A percentile compares a stretch with the other conserved stretches of the same genome.
phyloP scores from a whole-genome alignment of 768 basidiomycete species.

The Lyophyllum atratum region DNA sequence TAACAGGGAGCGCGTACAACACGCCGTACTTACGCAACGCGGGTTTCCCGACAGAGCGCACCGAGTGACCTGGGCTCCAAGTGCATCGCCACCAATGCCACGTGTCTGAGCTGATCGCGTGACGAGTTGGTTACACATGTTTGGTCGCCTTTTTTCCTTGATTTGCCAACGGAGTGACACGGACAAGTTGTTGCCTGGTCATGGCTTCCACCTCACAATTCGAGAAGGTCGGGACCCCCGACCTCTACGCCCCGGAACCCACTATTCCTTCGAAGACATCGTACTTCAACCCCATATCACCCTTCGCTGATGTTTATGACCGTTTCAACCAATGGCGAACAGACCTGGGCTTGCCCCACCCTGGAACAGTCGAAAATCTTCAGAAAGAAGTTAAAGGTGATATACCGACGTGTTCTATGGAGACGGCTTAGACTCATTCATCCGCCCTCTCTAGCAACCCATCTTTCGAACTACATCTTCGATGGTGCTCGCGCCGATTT shows the following conservation, averaged over 20 bases:
- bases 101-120: conserved; percentile 1
- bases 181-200: conserved; percentile 21
- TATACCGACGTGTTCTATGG: conserved; percentile 23
- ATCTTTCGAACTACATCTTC: conserved; percentile 92
- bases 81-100: not conserved
- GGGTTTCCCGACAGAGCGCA: too few relatives aligned
- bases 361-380: conserved; percentile 92
- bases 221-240: conserved; percentile 44
- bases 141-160: conserved; percentile 39
- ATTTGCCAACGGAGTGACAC: conserved; percentile 30
- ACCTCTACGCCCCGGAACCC: conserved; percentile 35
- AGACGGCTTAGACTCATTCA: conserved; percentile 4
- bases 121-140: conserved; percentile 30
- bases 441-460: conserved; percentile 61
- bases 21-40: too few relatives aligned
- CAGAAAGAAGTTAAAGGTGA: conserved; percentile 91
- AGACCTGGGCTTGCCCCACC: conserved; percentile 81
- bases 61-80: too few relatives aligned
- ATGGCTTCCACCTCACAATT: conserved; percentile 49
- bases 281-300: conserved; percentile 49
- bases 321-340: conserved; percentile 83
- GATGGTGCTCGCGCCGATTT: conserved; percentile 97
- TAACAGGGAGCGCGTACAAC: too few relatives aligned
- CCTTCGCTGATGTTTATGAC: conserved; percentile 67
- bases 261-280: conserved; percentile 34